phyloP scores from a whole-genome alignment of 805 yeast species.

The Priceomyces carsonii region DNA sequence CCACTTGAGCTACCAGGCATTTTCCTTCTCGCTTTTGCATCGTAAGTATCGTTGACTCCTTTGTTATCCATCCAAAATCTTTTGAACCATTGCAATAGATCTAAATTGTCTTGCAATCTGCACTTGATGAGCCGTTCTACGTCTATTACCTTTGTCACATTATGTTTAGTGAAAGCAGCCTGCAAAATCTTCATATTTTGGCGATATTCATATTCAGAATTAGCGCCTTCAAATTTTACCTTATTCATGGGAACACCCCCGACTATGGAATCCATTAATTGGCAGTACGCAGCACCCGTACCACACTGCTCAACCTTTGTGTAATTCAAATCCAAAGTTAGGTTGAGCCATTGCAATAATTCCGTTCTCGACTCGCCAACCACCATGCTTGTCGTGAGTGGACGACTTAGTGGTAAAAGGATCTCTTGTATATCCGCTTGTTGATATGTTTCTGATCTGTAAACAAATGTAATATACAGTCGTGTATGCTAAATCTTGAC shows the following conservation, averaged over 20 bases:
- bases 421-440: no score
- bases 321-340: conserved; percentile 61
- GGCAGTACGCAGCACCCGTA: conserved; percentile 93
- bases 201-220: conserved; percentile 72
- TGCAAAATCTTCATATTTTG: conserved; percentile 87
- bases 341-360: conserved; percentile 81
- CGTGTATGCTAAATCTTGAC: conserved; percentile 67
- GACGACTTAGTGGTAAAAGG: neutral
- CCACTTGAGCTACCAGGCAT: conserved; percentile 6
- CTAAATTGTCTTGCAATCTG: conserved; percentile 90
- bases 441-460: conserved; percentile 6
- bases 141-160: conserved; percentile 71
- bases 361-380: conserved; percentile 81
- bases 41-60: conserved; percentile 63
- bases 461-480: conserved; percentile 6
- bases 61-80: conserved; percentile 77
- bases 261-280: conserved; percentile 80
- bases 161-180: conserved; percentile 69
- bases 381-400: conserved; percentile 8
- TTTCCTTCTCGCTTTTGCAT: conserved; percentile 48
- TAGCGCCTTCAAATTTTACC: conserved; percentile 66
- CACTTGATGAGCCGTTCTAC: conserved; percentile 84
- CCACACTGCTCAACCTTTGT: conserved; percentile 92
- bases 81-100: conserved; percentile 90
- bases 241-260: conserved; percentile 80